Conservation (phyloP, 169 alveolate species). For the Cryptosporidium meleagridis region DNA sequence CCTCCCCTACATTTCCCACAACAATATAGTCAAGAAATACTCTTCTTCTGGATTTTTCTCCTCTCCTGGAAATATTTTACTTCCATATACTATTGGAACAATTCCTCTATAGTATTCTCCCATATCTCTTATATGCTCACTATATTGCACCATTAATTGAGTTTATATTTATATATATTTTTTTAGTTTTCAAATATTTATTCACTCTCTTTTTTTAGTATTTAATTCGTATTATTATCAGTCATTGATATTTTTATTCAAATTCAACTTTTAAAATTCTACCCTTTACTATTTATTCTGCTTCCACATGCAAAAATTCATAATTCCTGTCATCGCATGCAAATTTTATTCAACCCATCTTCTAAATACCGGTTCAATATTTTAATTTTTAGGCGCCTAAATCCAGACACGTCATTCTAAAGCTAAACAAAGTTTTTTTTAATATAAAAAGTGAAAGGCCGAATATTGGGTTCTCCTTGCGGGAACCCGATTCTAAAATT, state of each 20-base stretch:
- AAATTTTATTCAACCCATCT: neutral
- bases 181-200: neutral
- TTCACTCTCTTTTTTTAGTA: neutral
- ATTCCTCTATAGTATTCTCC: constrained; percentile 22
- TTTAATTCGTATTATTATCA: neutral
- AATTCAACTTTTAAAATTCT: neutral
- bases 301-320: constrained; percentile 6
- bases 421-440: constrained; percentile 13
- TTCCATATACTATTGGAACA: constrained; percentile 52
- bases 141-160: neutral
- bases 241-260: neutral
- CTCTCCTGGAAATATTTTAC: constrained; percentile 60
- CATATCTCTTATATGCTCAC: neutral
- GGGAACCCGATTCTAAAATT: constrained; percentile 73
- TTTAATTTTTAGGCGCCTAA: constrained; percentile 5
- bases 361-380: neutral
- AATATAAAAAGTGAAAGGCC: neutral
- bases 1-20: constrained; percentile 24
- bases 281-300: neutral
- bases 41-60: constrained; percentile 64
- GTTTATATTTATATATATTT: neutral
- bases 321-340: neutral
- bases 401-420: constrained; percentile 24
- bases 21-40: constrained; percentile 30
- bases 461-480: constrained; percentile 37